Evolutionary conservation across 768 basidiomycete species (phyloP).

Genomic region (Plicaturopsis crispa): DNA sequence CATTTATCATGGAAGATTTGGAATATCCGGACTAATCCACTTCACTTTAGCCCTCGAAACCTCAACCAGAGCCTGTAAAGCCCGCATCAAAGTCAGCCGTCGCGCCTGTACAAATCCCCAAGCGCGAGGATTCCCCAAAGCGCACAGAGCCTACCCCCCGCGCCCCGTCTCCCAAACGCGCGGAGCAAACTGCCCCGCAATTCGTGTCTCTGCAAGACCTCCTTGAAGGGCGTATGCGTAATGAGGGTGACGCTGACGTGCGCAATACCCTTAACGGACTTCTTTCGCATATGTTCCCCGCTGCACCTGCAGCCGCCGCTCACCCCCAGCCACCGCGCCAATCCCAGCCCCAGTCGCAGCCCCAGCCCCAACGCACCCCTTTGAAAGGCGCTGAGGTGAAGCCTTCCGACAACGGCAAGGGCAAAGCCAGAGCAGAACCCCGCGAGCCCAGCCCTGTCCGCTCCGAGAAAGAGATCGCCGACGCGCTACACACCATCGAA

Average conservation of each 20-base stretch:
- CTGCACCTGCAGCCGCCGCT: not conserved
- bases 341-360: not conserved
- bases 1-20: no score
- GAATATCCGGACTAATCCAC: no score
- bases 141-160: not conserved
- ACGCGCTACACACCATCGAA: constrained; percentile 30
- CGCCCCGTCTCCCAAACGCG: constrained; percentile 1
- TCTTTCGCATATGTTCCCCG: not conserved
- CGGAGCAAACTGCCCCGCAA: constrained; percentile 1
- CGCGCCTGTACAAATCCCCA: no score
- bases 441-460: constrained; percentile 10
- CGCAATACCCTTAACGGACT: constrained; percentile 1
- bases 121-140: no score
- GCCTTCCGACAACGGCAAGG: constrained; percentile 22
- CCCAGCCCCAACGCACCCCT: not conserved
- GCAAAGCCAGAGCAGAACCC: constrained; percentile 26
- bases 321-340: constrained; percentile 17
- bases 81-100: constrained; percentile 3
- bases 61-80: not conserved
- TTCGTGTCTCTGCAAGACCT: constrained; percentile 1
- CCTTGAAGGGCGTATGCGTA: not conserved
- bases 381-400: no score
- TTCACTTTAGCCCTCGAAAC: not conserved
- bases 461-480: constrained; percentile 16
- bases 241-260: not conserved